Evolutionary conservation across 495 filamentous ascomycete genomes (phyloP).

Genomic region (Daldinia grandis): DNA sequence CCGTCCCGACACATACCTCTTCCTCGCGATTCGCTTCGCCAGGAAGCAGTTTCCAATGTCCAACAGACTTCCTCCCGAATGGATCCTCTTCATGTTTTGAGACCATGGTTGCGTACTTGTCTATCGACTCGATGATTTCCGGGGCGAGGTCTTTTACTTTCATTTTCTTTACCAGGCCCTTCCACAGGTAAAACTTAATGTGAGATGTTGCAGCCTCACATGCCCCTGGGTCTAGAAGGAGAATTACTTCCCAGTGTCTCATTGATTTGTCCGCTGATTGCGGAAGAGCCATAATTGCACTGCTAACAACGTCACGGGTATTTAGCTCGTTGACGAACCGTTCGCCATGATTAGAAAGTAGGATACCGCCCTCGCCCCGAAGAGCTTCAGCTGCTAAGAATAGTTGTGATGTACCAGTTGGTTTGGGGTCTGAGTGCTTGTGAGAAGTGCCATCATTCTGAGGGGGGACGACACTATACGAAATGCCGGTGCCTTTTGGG

Average conservation of each 20-base stretch:
- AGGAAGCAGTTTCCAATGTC: slow-evolving; percentile 59
- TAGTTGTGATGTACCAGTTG: slow-evolving; percentile 52
- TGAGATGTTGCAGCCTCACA: slow-evolving; percentile 59
- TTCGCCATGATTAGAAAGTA: slow-evolving; percentile 53
- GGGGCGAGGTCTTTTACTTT: slow-evolving; percentile 59
- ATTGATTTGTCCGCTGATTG: slow-evolving; percentile 17
- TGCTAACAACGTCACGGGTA: slow-evolving; percentile 61
- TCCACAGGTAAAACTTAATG: slow-evolving; percentile 66
- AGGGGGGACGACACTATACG: neutral
- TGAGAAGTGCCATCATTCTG: neutral
- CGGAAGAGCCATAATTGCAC: slow-evolving; percentile 54
- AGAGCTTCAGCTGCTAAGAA: slow-evolving; percentile 69
- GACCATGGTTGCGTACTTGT: slow-evolving; percentile 54
- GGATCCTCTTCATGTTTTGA: slow-evolving; percentile 46
- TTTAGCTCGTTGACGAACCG: slow-evolving; percentile 67
- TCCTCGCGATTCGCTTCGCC: slow-evolving; percentile 53
- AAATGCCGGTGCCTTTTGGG: slow-evolving; percentile 53
- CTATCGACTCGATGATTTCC: slow-evolving; percentile 51
- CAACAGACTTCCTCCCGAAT: slow-evolving; percentile 58
- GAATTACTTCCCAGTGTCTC: slow-evolving; percentile 62
- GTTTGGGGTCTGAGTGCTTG: slow-evolving; percentile 59
- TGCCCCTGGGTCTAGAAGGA: slow-evolving; percentile 66
- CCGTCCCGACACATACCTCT: slow-evolving; percentile 61
- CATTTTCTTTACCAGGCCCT: slow-evolving; percentile 62
- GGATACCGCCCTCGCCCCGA: slow-evolving; percentile 65